These are phyloP conservation scores for Cadophora gregata DNA, from an alignment of 2,329 filamentous ascomycete genomes.

Conservation along the genomic window DNA sequence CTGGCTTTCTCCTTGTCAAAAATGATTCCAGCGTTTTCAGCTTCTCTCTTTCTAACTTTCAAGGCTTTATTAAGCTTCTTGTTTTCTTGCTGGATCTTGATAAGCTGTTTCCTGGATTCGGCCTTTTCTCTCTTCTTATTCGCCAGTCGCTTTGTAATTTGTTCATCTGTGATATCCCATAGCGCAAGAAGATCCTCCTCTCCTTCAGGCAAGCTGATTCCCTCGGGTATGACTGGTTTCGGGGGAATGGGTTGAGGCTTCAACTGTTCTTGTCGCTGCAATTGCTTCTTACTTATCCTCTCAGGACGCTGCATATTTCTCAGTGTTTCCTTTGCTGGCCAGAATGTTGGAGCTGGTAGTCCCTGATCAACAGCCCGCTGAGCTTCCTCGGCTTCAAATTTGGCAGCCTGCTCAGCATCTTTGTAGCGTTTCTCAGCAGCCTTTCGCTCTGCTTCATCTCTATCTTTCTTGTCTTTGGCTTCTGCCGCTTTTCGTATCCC, in stretches of 20 bases:
- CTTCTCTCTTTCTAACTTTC: slow-evolving; percentile 38
- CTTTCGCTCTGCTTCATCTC: slow-evolving; percentile 25
- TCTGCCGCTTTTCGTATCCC: slow-evolving; percentile 28
- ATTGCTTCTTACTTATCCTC: slow-evolving; percentile 36
- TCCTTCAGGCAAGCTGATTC: slow-evolving; percentile 38
- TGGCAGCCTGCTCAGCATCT: slow-evolving; percentile 20
- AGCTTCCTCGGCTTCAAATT: slow-evolving; percentile 14
- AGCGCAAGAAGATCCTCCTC: slow-evolving; percentile 44
- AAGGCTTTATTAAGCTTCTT: slow-evolving; percentile 41
- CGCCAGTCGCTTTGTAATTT: slow-evolving; percentile 39
- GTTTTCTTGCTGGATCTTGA: slow-evolving; percentile 35
- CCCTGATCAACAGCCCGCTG: slow-evolving; percentile 11
- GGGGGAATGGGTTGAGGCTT: slow-evolving; percentile 34
- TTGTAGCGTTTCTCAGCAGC: slow-evolving; percentile 27
- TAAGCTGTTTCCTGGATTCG: slow-evolving; percentile 31
- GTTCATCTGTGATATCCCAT: slow-evolving; percentile 45
- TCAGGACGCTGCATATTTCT: slow-evolving; percentile 11
- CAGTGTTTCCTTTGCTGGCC: slow-evolving; percentile 21
- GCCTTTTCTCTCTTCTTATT: slow-evolving; percentile 34
- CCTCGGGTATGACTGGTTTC: slow-evolving; percentile 41
- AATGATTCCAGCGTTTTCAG: slow-evolving; percentile 31
- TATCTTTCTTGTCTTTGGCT: slow-evolving; percentile 21
- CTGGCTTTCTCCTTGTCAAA: slow-evolving; percentile 38
- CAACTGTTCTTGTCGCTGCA: slow-evolving; percentile 31
- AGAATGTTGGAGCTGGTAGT: slow-evolving; percentile 1